Evolutionary conservation across 768 basidiomycete species (phyloP), one percentile per base, ranked within the genome.

Genomic region (Amanita brunnescens): DNA sequence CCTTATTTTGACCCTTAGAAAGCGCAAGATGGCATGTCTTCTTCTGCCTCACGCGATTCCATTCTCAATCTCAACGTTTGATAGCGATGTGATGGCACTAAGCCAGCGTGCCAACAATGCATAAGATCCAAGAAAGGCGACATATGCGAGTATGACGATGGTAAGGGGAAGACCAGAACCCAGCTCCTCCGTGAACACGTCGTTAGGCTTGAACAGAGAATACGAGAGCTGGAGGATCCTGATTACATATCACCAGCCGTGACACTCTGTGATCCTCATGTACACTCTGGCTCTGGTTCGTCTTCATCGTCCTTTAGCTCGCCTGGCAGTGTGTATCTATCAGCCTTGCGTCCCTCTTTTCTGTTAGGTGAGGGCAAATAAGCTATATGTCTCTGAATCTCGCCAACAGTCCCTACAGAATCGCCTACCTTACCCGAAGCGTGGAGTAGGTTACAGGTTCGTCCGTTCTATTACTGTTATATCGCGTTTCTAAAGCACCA

Each of bases 41-140:
- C 29, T 39, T 10, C 47, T 44, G 47, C 40, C 54, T 34, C 34
- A 16, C 1, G 33, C 48, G 47, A 38, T 29, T 29, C 26, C 53
- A 32, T 55, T 46, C 47, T 54, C 24, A 51, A 35, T 40, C 48
- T 48, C 18, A 3, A 20, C 20, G 16, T 2, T 39, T 20, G 54
- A 7, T 56, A 90, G 87, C 76, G 85, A 66, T 90, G 87, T 62
- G 87, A 89, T 60, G 87, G 86, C 55, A 60, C 59, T 42, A 88
- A 86, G 63, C 87, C 87, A 24, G 76, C 85, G 12, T 90, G 87
- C 55, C 83, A 85, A 55, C 87, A 90, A 61, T 90, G 87, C 60
- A 70, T 71, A 24, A 80, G 83, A 46, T 86, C 86, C 38, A 89
- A 89, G 74, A 88, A 87, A 62, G 70, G 70, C 46, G 85, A 87